Conservation (phyloP, 139 green algal genomes). For the Volvox africanus region DNA sequence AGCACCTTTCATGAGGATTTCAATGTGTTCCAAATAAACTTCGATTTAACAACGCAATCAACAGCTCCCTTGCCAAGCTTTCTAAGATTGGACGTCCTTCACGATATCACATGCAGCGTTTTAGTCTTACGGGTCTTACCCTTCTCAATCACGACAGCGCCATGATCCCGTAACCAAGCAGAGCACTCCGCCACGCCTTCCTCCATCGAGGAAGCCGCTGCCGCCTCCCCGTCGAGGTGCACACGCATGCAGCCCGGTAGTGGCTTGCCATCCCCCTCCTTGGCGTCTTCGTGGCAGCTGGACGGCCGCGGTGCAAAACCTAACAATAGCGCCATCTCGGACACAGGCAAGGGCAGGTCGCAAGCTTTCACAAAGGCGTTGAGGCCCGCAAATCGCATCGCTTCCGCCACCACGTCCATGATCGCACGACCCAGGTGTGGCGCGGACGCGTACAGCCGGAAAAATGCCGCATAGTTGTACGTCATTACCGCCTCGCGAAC, state of each 20-base stretch:
- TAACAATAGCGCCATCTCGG: constrained; percentile 65
- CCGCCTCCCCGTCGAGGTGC: constrained; percentile 56
- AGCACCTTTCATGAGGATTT: too few species aligned
- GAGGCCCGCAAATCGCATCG: constrained; percentile 71
- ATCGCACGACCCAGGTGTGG: constrained; percentile 79
- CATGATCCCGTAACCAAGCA: constrained; percentile 70
- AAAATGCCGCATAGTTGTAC: constrained; percentile 71
- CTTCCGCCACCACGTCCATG: constrained; percentile 74
- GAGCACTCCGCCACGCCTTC: constrained; percentile 48
- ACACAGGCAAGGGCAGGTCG: constrained; percentile 70
- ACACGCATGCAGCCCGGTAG: constrained; percentile 67
- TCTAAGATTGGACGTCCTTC: too few species aligned
- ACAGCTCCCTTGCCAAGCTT: too few species aligned
- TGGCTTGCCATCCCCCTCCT: not conserved
- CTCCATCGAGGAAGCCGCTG: constrained; percentile 13
- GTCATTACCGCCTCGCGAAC: constrained; percentile 49
- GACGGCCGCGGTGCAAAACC: constrained; percentile 69
- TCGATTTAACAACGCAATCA: too few species aligned
- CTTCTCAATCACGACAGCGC: constrained; percentile 61
- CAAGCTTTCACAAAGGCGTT: constrained; percentile 69
- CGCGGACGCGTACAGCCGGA: constrained; percentile 76
- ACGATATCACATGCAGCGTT: too few species aligned
- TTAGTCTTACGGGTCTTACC: constrained; percentile 32
- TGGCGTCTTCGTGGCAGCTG: not conserved
- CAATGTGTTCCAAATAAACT: too few species aligned